Conservation (phyloP, 805 yeast genomes). For the Metschnikowia baotianmanensis region DNA sequence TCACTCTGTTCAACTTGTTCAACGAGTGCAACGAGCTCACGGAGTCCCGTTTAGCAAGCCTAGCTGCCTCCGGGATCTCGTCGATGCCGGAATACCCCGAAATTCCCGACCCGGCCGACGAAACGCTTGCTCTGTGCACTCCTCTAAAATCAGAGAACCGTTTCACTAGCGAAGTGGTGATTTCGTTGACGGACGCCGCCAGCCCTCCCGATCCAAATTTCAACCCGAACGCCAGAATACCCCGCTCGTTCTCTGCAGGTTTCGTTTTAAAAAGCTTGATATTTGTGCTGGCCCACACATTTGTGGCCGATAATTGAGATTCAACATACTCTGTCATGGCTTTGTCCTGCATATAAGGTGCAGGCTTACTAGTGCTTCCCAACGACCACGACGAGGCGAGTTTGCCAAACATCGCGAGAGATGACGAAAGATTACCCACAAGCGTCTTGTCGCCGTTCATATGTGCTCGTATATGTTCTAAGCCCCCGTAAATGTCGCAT, state of each 20-base stretch:
- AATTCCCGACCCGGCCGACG: slow-evolving; percentile 22
- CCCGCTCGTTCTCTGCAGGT: slow-evolving; percentile 19
- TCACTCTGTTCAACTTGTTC: slow-evolving; percentile 37
- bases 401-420: slow-evolving; percentile 37
- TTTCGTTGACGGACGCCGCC: slow-evolving; percentile 29
- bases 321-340: slow-evolving; percentile 24
- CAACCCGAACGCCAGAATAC: slow-evolving; percentile 19
- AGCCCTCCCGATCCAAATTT: slow-evolving; percentile 11
- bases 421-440: slow-evolving; percentile 39
- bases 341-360: slow-evolving; percentile 6
- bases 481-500: slow-evolving; percentile 48
- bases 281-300: slow-evolving; percentile 53
- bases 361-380: slow-evolving; percentile 20
- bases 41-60: slow-evolving; percentile 26
- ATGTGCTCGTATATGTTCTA: slow-evolving; percentile 7
- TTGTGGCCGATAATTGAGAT: slow-evolving; percentile 33
- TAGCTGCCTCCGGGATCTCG: slow-evolving; percentile 25
- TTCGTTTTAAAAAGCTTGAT: slow-evolving; percentile 50
- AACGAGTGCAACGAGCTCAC: slow-evolving; percentile 39
- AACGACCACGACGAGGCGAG: slow-evolving; percentile 39
- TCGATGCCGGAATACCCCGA: slow-evolving; percentile 29
- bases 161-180: slow-evolving; percentile 48
- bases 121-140: slow-evolving; percentile 26
- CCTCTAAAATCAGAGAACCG: slow-evolving; percentile 46
- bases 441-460: slow-evolving; percentile 28